These are phyloP conservation scores for Fusarium bactridioides DNA, from an alignment of 2,329 filamentous ascomycete species.

Conservation along the genomic window DNA sequence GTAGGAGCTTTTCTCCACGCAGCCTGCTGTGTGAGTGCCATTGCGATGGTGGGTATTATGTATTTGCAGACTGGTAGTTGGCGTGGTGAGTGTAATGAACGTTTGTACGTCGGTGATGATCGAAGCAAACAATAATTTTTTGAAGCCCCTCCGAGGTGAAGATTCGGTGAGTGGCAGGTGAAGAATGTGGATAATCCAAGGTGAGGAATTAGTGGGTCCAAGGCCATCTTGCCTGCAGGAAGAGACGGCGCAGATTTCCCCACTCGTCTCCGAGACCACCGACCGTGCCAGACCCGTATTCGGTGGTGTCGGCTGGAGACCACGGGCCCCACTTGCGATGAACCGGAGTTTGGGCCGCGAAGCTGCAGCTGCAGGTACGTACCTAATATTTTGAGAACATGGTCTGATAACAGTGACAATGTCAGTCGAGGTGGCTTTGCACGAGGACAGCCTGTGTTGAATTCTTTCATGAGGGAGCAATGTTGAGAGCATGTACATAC, in stretches of 20 bases:
- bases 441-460: background rate
- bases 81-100: conserved; percentile 10
- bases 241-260: conserved; percentile 17
- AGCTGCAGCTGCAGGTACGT: conserved; percentile 3
- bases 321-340: conserved; percentile 9
- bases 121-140: conserved; percentile 41
- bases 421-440: conserved; percentile 29
- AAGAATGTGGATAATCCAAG: background rate
- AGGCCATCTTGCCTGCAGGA: background rate
- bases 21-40: conserved; percentile 47
- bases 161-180: conserved; percentile 26
- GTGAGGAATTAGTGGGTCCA: background rate
- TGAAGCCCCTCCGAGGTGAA: conserved; percentile 44
- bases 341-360: conserved; percentile 5
- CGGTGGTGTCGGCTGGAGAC: conserved; percentile 14
- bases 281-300: conserved; percentile 14
- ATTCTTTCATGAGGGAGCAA: background rate
- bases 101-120: background rate
- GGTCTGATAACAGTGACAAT: conserved; percentile 10
- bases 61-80: background rate
- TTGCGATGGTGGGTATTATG: conserved; percentile 24
- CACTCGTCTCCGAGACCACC: conserved; percentile 29
- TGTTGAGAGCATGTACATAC: background rate
- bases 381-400: conserved; percentile 2
- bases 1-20: conserved; percentile 51